Base-by-base conservation (phyloP, 805 yeast species). In the Yamadazyma phyllophila region DNA sequence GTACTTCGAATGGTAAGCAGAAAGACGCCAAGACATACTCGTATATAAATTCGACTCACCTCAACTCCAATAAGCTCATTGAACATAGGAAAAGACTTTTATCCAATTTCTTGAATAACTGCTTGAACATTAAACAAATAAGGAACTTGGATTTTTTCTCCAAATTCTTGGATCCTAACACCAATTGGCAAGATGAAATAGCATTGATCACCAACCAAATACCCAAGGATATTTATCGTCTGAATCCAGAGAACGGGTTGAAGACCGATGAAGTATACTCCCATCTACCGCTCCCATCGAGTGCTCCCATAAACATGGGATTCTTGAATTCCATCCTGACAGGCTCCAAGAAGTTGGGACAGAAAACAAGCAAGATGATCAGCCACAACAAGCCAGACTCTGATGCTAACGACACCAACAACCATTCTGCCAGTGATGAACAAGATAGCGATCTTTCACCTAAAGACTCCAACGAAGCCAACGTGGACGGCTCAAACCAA, bases 111-210 rank as follows among this genome's bases (percentile, higher is more conserved):
- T 71, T 94, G 46, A 87, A 87, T 58, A 75, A 90, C 49, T 92
- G 98, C 61, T 56, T 80, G 43, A 63, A 67, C 8, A 81, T 83
- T 39, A 68, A 71, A 1, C 78, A 74, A 51, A 73, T 94, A 16
- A 66, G 81, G 33, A 73, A 73, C 20, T 78, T 83, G 51, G 74
- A 74, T 14, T 81, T 86, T 16, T 88, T 90, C 57, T 76, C 81
- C 34, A 81, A 84, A 58, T 94, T 94, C 58, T 63, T 94, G 46
- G 94, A 90, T 59, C 96, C 98, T 6, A 85, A 85, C 49, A 80
- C 88, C 10, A 78, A 80, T 53, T 94, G 97, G 92, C 72, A 77
- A 17, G 96, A 91, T 58, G 96, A 72, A 46, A 62, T 66, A 4
- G 46, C 60, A 13, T 54, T 71, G 37, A 61, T 70, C 8, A 54